These are phyloP conservation scores for Schizosaccharomyces octosporus DNA, from an alignment of 805 yeast species.

Conservation along the genomic window DNA sequence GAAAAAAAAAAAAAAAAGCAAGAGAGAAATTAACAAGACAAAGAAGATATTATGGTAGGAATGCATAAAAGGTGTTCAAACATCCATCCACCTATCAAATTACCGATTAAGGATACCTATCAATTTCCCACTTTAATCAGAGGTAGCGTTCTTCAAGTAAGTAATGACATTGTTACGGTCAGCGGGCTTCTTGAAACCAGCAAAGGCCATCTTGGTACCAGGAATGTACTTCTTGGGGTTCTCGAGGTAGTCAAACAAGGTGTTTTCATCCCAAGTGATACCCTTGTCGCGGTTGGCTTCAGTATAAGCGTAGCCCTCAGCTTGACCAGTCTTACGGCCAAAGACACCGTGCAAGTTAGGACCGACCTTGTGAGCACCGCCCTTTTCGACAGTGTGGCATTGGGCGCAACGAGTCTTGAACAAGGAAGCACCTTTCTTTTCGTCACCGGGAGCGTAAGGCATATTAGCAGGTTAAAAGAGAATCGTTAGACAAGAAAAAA, in stretches of 20 bases:
- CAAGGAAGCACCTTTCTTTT: constrained; percentile 87
- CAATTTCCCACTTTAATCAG: background rate
- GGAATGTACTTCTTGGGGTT: constrained; percentile 98
- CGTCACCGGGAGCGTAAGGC: constrained; percentile 23
- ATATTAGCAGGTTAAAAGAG: background rate
- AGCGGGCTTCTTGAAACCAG: constrained; percentile 97
- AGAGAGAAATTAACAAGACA: background rate
- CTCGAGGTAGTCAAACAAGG: constrained; percentile 84
- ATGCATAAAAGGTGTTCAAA: background rate
- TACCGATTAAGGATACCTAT: background rate
- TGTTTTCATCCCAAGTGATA: constrained; percentile 65
- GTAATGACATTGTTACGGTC: constrained; percentile 93
- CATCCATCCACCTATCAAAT: too few species aligned
- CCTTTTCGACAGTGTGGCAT: constrained; percentile 90
- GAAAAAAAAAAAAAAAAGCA: background rate
- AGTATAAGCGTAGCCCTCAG: constrained; percentile 83
- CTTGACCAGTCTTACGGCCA: constrained; percentile 79
- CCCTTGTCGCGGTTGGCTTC: constrained; percentile 96
- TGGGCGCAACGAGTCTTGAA: constrained; percentile 98
- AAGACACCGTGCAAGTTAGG: constrained; percentile 91
- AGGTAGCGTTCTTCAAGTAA: constrained; percentile 28
- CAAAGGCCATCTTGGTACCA: constrained; percentile 99
- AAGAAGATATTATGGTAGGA: background rate
- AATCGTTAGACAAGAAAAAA: background rate
- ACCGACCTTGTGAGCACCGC: constrained; percentile 97